A percentile compares a stretch with the other conserved stretches of the same genome.
These are phyloP conservation scores for Eucalyptus decipiens DNA, from an alignment of 345 rosid species.

Conservation along the genomic window DNA sequence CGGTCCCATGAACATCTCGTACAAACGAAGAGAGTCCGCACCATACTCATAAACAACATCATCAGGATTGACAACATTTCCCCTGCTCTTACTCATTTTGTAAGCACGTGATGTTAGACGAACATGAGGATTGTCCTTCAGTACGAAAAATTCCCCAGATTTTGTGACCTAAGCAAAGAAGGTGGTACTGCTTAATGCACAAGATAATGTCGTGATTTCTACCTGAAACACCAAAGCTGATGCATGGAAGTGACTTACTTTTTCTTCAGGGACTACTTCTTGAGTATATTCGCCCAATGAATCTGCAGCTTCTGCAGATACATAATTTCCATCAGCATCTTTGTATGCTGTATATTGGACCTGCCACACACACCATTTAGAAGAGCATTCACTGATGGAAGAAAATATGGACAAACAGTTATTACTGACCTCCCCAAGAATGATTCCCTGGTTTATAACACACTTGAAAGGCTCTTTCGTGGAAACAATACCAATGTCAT, in stretches of 20 bases:
- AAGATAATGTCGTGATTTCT: neutral
- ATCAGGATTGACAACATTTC: constrained; percentile 93
- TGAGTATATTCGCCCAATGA: constrained; percentile 31
- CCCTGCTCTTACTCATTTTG: constrained; percentile 98
- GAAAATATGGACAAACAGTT: neutral
- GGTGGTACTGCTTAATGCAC: neutral
- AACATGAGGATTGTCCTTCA: constrained; percentile 52
- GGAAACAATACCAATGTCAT: constrained; percentile 87
- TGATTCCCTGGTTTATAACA: constrained; percentile 95
- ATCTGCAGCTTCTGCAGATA: constrained; percentile 51
- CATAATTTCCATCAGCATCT: constrained; percentile 52
- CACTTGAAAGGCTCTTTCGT: constrained; percentile 94
- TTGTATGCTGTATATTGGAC: constrained; percentile 78
- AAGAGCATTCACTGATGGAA: neutral
- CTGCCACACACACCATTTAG: constrained; percentile 30
- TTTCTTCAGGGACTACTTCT: constrained; percentile 54
- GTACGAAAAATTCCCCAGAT: constrained; percentile 66
- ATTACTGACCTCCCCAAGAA: constrained; percentile 87
- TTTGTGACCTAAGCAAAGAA: constrained; percentile 37
- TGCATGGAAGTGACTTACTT: constrained; percentile 25
- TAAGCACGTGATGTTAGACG: constrained; percentile 64
- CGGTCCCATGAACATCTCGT: constrained; percentile 99
- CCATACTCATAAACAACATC: constrained; percentile 82
- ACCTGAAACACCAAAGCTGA: neutral
- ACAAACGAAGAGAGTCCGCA: constrained; percentile 90